phyloP scores from a whole-genome alignment of 1,284 basidiomycete species.

The Gymnopus androsaceus region DNA sequence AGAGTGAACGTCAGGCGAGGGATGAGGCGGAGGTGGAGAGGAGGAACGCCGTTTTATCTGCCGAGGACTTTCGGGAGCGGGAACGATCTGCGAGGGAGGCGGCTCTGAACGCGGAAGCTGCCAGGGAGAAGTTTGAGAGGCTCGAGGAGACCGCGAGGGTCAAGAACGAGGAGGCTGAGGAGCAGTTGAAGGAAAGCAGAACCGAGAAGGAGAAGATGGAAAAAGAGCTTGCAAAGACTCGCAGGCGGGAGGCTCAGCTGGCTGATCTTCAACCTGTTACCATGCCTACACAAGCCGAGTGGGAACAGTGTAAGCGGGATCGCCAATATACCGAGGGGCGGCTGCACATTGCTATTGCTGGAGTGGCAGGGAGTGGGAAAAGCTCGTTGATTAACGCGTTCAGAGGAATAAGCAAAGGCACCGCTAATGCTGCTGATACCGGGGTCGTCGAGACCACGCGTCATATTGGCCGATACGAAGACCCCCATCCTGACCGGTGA shows the following conservation, averaged over 20 bases:
- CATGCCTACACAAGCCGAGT: slow-evolving; percentile 28
- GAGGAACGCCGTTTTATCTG: neutral
- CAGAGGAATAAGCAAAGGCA: slow-evolving; percentile 31
- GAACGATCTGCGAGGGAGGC: slow-evolving; percentile 8
- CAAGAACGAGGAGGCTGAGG: slow-evolving; percentile 1
- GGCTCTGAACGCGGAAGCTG: slow-evolving; percentile 1
- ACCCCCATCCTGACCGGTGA: slow-evolving; percentile 19
- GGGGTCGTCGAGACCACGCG: slow-evolving; percentile 9
- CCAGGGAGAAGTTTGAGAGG: neutral
- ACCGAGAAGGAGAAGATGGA: slow-evolving; percentile 6
- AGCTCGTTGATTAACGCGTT: slow-evolving; percentile 38
- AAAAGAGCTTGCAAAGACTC: slow-evolving; percentile 21
- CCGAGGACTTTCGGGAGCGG: neutral
- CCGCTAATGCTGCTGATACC: slow-evolving; percentile 30
- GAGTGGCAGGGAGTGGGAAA: slow-evolving; percentile 38
- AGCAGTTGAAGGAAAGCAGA: neutral
- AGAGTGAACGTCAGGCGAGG: neutral
- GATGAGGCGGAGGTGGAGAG: slow-evolving; percentile 5
- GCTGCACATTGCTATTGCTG: slow-evolving; percentile 34
- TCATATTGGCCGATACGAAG: slow-evolving; percentile 9
- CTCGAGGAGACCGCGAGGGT: neutral
- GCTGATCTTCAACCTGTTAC: slow-evolving; percentile 29
- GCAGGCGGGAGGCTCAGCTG: slow-evolving; percentile 5
- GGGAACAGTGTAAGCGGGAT: slow-evolving; percentile 26
- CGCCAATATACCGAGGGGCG: slow-evolving; percentile 29